phyloP scores from a whole-genome alignment of 2,329 filamentous ascomycete species.

The Aspergillus thermomutatus region DNA sequence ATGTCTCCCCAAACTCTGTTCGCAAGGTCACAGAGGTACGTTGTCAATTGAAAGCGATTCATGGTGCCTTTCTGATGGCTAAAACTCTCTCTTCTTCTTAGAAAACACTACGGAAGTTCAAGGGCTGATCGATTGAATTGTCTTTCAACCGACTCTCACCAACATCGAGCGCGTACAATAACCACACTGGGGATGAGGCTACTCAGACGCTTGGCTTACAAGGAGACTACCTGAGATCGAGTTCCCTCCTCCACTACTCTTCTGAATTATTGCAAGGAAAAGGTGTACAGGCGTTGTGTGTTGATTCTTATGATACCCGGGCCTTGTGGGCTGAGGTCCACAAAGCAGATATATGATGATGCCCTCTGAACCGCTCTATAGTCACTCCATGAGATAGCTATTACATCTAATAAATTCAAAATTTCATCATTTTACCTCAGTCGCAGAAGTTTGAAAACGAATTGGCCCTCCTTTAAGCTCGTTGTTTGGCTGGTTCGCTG shows the following conservation, averaged over 20 bases:
- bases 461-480: neutral
- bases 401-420: neutral
- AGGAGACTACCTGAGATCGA: neutral
- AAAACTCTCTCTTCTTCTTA: conserved; percentile 27
- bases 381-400: neutral
- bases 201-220: neutral
- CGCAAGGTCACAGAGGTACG: conserved; percentile 73
- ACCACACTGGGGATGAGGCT: neutral
- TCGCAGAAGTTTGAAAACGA: neutral
- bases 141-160: neutral
- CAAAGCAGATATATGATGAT: neutral
- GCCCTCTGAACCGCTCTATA: neutral
- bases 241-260: neutral
- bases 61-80: conserved; percentile 5
- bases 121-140: conserved; percentile 50
- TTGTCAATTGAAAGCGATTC: neutral
- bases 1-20: conserved; percentile 71
- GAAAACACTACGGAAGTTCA: conserved; percentile 66
- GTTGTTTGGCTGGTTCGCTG: neutral
- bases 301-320: conserved; percentile 15
- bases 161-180: neutral
- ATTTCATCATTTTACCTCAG: neutral
- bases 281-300: conserved; percentile 4
- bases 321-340: neutral
- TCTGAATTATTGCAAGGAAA: neutral